These are phyloP conservation scores for Solanum neorickii DNA, from an alignment of 257 asterid species.

Conservation along the genomic window DNA sequence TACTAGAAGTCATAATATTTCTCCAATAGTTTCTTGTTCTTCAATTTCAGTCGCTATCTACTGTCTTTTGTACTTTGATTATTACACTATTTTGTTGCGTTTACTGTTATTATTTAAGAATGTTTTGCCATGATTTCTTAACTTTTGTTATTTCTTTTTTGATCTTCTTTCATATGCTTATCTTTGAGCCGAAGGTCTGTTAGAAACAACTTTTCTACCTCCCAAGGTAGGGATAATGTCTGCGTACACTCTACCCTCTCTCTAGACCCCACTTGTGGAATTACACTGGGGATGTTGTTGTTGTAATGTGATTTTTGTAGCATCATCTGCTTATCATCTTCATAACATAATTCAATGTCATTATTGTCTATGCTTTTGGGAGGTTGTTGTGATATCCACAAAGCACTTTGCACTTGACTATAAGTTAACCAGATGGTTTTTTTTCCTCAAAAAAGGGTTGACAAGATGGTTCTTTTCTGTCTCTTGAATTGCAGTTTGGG, in stretches of 20 bases:
- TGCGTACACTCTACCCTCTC: background rate
- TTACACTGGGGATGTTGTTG: background rate
- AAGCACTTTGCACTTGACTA: background rate
- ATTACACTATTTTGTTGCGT: background rate
- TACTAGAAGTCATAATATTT: background rate
- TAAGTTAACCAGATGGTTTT: background rate
- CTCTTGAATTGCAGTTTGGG: conserved; percentile 57
- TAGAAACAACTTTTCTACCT: background rate
- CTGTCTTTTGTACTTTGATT: background rate
- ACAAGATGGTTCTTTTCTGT: background rate
- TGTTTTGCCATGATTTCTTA: background rate
- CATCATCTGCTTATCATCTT: background rate
- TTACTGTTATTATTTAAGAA: background rate
- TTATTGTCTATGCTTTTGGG: background rate
- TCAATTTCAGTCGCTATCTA: background rate
- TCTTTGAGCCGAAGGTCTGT: background rate
- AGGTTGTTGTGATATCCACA: background rate
- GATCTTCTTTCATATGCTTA: background rate
- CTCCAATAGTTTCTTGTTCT: background rate
- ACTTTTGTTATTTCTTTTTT: background rate
- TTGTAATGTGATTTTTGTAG: background rate
- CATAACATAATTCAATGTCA: background rate
- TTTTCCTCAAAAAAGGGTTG: background rate
- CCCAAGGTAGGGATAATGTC: background rate
- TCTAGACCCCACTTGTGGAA: background rate